Evolutionary conservation across 257 asterid genomes (phyloP).

Genomic region (Przewalskia tangutica): DNA sequence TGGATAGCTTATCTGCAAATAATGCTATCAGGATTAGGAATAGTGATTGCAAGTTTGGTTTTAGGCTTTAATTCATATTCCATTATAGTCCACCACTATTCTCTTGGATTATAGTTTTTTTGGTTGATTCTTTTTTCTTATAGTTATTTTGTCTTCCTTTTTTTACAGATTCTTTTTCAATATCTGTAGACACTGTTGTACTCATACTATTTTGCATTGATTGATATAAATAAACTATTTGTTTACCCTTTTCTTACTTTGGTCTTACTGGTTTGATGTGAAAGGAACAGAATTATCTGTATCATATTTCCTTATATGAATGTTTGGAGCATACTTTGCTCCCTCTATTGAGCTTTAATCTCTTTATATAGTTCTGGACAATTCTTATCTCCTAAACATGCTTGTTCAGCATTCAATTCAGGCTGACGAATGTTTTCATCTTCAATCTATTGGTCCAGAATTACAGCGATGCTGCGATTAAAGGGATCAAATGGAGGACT

Average conservation of each 20-base stretch:
- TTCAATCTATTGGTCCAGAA: too few relatives aligned
- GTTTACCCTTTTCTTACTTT: neutral
- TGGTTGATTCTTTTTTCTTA: neutral
- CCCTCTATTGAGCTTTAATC: neutral
- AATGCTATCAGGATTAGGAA: slow-evolving; percentile 49
- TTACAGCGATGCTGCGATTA: too few relatives aligned
- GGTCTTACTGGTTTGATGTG: neutral
- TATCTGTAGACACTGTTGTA: neutral
- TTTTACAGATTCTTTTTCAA: neutral
- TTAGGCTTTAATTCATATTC: slow-evolving; percentile 40
- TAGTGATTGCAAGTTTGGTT: slow-evolving; percentile 63
- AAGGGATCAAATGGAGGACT: too few relatives aligned
- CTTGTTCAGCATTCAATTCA: too few relatives aligned
- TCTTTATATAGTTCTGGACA: too few relatives aligned
- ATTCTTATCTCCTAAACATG: too few relatives aligned
- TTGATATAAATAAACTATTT: neutral
- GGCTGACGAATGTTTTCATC: too few relatives aligned
- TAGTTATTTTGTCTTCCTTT: neutral
- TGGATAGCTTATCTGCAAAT: slow-evolving; percentile 43
- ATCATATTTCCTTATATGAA: neutral
- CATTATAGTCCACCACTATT: neutral
- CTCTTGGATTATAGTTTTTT: slow-evolving; percentile 11
- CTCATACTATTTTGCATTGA: neutral
- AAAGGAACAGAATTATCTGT: neutral
- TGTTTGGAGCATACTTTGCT: neutral